Evolutionary conservation across 257 asterid species (phyloP).

Genomic region (Phtheirospermum japonicum): DNA sequence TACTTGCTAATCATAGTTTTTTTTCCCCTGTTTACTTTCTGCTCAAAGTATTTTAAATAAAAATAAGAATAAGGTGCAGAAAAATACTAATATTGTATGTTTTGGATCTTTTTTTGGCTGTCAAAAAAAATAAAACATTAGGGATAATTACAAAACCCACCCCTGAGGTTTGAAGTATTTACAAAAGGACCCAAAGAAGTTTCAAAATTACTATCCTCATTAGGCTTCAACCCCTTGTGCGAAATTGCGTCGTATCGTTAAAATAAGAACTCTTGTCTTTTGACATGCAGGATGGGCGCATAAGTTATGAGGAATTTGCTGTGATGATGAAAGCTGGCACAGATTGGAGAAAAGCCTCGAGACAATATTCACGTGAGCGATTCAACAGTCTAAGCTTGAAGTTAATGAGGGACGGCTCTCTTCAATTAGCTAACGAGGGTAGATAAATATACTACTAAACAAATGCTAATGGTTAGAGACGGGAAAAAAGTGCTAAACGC

Average conservation of each 20-base stretch:
- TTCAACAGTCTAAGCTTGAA: constrained; percentile 49
- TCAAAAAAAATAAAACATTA: background rate
- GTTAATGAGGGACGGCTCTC: constrained; percentile 39
- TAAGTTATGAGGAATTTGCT: constrained; percentile 43
- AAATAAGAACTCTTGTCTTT: no score
- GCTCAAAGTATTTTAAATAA: no score
- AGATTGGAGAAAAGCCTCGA: constrained; percentile 51
- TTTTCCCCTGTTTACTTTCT: no score
- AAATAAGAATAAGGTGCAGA: no score
- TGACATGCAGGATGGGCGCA: constrained; percentile 41
- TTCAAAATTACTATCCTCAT: background rate
- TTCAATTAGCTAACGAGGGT: constrained; percentile 32
- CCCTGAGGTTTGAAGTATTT: no score
- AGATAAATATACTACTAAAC: constrained; percentile 18
- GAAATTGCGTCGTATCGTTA: no score
- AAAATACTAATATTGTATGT: no score
- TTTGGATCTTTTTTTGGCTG: background rate
- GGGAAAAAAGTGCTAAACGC: constrained; percentile 3
- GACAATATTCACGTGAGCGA: constrained; percentile 46
- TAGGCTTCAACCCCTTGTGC: no score
- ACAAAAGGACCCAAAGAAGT: no score
- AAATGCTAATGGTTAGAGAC: background rate
- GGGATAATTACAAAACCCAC: no score
- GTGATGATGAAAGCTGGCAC: constrained; percentile 52
- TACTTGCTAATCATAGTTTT: no score